A percentile compares a stretch with the other conserved stretches of the same genome.
Conservation (phyloP, 2,329 filamentous ascomycete species). For the Paecilomyces formosus region DNA sequence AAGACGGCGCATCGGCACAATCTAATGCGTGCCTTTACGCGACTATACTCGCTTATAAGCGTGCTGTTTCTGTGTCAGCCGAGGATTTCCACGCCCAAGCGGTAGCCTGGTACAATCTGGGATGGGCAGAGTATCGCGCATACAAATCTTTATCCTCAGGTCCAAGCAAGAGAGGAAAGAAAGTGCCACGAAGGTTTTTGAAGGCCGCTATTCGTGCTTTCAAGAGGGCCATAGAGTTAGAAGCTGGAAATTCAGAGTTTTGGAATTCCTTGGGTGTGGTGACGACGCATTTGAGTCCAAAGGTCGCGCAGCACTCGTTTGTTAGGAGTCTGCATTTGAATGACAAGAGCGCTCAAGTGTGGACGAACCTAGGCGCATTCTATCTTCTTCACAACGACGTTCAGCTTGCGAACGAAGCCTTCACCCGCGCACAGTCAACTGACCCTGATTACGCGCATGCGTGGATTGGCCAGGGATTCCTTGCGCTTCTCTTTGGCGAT, state of each 20-base stretch:
- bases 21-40: conserved; percentile 56
- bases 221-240: conserved; percentile 91
- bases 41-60: conserved; percentile 78
- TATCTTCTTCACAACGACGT: conserved; percentile 78
- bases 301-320: conserved; percentile 87
- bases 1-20: conserved; percentile 23
- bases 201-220: conserved; percentile 82
- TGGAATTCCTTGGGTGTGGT: conserved; percentile 95
- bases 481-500: conserved; percentile 72
- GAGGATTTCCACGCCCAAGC: conserved; percentile 80
- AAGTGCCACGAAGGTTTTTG: conserved; percentile 56
- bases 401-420: conserved; percentile 81
- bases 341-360: conserved; percentile 73
- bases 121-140: conserved; percentile 84
- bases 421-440: conserved; percentile 82
- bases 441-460: conserved; percentile 91
- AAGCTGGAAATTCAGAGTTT: conserved; percentile 89
- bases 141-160: conserved; percentile 54
- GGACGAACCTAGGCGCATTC: conserved; percentile 85
- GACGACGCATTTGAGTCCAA: conserved; percentile 76
- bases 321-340: conserved; percentile 88
- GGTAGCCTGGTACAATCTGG: conserved; percentile 94
- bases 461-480: conserved; percentile 86
- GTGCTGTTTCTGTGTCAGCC: conserved; percentile 65
- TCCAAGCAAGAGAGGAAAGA: conserved; percentile 40